These are phyloP conservation scores for Macrotyloma uniflorum DNA, from an alignment of 306 rosid species.

Conservation along the genomic window DNA sequence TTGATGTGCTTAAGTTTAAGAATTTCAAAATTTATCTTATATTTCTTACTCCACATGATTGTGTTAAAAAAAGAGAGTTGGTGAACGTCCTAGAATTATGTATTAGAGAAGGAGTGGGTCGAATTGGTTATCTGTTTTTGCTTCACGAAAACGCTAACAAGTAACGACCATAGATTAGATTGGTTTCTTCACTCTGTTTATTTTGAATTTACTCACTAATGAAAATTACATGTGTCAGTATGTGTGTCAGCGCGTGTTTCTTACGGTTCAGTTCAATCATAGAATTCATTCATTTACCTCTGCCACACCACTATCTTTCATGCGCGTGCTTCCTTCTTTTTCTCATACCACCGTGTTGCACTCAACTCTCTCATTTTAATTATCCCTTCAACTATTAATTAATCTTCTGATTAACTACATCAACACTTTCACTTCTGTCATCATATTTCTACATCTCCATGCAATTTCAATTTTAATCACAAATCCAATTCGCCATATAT, in stretches of 20 bases:
- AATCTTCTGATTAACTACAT: background rate
- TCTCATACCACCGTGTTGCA: background rate
- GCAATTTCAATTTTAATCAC: background rate
- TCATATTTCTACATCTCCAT: background rate
- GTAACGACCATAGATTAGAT: background rate
- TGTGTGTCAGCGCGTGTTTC: slow-evolving; percentile 33
- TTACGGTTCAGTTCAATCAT: slow-evolving; percentile 39
- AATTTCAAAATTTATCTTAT: too few species aligned
- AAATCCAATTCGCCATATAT: background rate
- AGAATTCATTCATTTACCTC: background rate
- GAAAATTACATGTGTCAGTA: background rate
- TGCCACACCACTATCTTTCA: background rate
- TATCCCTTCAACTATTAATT: background rate
- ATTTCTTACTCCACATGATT: too few species aligned
- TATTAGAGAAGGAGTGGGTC: slow-evolving; percentile 4
- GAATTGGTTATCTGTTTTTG: slow-evolving; percentile 33
- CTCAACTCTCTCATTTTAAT: background rate
- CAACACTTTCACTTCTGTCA: background rate
- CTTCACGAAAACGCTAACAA: slow-evolving; percentile 26
- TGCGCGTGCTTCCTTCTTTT: slow-evolving; percentile 7
- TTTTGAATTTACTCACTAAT: background rate
- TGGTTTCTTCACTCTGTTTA: background rate
- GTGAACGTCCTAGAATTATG: slow-evolving; percentile 6
- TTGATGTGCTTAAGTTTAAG: too few species aligned
- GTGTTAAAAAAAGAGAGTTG: background rate